Conservation (phyloP, 2,329 filamentous ascomycete genomes). For the Arthrobotrys sphaeroides region DNA sequence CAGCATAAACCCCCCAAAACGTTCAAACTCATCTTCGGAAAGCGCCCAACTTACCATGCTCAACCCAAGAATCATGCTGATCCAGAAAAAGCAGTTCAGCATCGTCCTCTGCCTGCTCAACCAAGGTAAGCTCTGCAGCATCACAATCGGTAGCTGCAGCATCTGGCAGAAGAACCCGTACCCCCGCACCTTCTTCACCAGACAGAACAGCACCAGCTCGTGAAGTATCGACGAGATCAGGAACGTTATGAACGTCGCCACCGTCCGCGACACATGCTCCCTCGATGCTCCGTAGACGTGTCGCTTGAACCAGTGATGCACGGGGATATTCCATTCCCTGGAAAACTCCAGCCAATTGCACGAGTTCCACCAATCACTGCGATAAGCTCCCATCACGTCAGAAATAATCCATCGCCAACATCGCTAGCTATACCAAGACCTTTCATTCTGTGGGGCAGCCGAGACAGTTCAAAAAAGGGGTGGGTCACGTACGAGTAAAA, state of each 20-base stretch:
- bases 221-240: constrained; percentile 88
- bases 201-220: constrained; percentile 96
- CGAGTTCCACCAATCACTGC: constrained; percentile 67
- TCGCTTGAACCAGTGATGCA: constrained; percentile 91
- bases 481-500: constrained; percentile 79
- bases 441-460: too few relatives aligned
- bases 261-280: constrained; percentile 76
- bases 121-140: constrained; percentile 82
- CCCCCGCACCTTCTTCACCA: constrained; percentile 93
- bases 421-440: too few relatives aligned
- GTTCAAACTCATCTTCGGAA: background rate
- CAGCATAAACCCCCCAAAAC: background rate
- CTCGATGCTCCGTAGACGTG: constrained; percentile 91
- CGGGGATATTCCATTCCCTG: constrained; percentile 96
- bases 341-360: constrained; percentile 96
- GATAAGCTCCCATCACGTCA: constrained; percentile 48
- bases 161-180: constrained; percentile 97
- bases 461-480: constrained; percentile 63
- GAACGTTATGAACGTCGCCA: constrained; percentile 90
- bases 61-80: constrained; percentile 86
- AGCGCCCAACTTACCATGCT: constrained; percentile 73
- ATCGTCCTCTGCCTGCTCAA: constrained; percentile 78
- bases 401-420: constrained; percentile 60
- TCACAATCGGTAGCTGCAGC: constrained; percentile 94
- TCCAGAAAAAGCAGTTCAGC: constrained; percentile 92